These are phyloP conservation scores for Prunus yedoensis DNA, from an alignment of 331 rosid species.

Conservation along the genomic window DNA sequence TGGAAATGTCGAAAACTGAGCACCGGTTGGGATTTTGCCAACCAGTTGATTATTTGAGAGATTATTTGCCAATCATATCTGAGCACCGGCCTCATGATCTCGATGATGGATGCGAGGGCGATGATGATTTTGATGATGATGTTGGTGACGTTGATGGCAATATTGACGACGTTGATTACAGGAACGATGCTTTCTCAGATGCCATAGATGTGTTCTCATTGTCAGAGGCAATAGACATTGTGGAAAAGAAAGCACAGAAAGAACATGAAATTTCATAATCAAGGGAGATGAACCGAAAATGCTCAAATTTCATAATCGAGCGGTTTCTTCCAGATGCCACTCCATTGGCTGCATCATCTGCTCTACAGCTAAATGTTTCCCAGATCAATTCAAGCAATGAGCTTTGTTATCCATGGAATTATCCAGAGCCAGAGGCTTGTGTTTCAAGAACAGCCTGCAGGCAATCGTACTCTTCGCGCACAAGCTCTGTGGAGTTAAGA, in stretches of 20 bases:
- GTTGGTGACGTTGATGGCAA: constrained; percentile 18
- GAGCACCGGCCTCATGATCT: constrained; percentile 17
- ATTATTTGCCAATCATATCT: background rate
- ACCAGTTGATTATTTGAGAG: constrained; percentile 42
- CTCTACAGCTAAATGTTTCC: constrained; percentile 19
- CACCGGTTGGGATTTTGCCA: constrained; percentile 43
- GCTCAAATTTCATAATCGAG: constrained; percentile 68
- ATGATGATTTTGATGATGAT: constrained; percentile 24
- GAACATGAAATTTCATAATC: constrained; percentile 31
- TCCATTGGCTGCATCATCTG: constrained; percentile 70
- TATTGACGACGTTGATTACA: background rate
- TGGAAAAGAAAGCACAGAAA: constrained; percentile 47
- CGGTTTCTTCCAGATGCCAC: constrained; percentile 88
- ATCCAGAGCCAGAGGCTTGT: constrained; percentile 20
- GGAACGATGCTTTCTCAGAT: constrained; percentile 39
- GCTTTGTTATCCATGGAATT: constrained; percentile 1
- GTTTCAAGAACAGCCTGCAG: constrained; percentile 14
- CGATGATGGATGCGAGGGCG: constrained; percentile 25
- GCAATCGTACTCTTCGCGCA: constrained; percentile 50
- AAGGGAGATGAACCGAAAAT: constrained; percentile 29
- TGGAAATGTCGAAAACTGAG: too few species aligned
- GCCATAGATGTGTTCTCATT: constrained; percentile 65
- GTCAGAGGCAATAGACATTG: constrained; percentile 80
- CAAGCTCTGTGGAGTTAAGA: constrained; percentile 62
- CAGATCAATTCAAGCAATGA: background rate